These are phyloP conservation scores for Debaryomyces coudertii DNA, from an alignment of 1,139 yeast genomes.

Conservation along the genomic window DNA sequence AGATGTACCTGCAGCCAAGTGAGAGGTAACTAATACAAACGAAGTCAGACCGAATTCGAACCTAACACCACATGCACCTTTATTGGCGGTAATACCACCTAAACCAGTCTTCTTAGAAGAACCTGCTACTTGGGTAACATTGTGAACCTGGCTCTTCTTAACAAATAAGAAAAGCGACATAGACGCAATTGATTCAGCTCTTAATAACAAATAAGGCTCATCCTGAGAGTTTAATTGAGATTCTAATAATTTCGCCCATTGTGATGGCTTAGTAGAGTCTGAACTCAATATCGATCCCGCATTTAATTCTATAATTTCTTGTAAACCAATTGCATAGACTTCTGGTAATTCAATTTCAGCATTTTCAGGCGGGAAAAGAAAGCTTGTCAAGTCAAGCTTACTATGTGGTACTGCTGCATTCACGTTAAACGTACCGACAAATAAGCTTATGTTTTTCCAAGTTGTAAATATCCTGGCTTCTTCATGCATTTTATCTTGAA, in stretches of 20 bases:
- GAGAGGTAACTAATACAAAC: constrained; percentile 85
- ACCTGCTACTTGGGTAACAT: constrained; percentile 77
- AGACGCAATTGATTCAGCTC: constrained; percentile 50
- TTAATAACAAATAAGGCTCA: constrained; percentile 40
- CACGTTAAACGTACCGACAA: constrained; percentile 86
- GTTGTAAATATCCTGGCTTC: constrained; percentile 63
- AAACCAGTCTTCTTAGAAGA: constrained; percentile 84
- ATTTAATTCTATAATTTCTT: constrained; percentile 88
- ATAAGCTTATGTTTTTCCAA: constrained; percentile 59
- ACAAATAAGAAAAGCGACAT: constrained; percentile 45
- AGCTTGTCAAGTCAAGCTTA: constrained; percentile 61
- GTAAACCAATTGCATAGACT: constrained; percentile 83
- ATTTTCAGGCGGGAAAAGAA: constrained; percentile 79
- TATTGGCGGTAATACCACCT: constrained; percentile 91
- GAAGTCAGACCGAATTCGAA: constrained; percentile 76
- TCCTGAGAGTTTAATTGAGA: constrained; percentile 53
- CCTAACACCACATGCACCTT: constrained; percentile 89
- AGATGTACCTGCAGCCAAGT: constrained; percentile 89
- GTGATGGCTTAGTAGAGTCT: constrained; percentile 62
- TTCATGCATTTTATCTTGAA: constrained; percentile 59
- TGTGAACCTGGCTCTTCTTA: constrained; percentile 51
- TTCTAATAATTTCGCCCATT: constrained; percentile 64
- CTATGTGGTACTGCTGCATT: constrained; percentile 67
- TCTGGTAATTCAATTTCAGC: constrained; percentile 57
- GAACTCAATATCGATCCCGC: constrained; percentile 80